Evolutionary conservation across 2,329 filamentous ascomycete species (phyloP).

Genomic region (Setomelanomma holmii): DNA sequence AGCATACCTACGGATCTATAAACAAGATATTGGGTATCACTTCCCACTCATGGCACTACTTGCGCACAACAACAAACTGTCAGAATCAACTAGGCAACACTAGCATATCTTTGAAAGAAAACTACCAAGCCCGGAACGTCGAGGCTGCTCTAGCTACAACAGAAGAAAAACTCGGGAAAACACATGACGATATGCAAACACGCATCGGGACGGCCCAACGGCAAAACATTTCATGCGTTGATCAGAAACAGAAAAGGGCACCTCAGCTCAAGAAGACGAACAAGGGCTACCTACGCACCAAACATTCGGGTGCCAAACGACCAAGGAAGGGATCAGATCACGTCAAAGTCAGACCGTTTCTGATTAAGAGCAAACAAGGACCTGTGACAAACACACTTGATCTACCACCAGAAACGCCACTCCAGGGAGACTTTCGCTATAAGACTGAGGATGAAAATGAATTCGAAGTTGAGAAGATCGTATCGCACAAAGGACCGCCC

Average conservation of each 20-base stretch:
- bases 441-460: not conserved
- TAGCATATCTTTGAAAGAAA: constrained; percentile 14
- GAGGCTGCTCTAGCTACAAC: not conserved
- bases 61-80: constrained; percentile 4
- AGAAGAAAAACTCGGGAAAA: constrained; percentile 8
- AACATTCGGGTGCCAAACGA: constrained; percentile 2
- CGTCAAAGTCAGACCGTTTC: constrained; percentile 11
- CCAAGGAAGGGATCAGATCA: constrained; percentile 2
- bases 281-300: constrained; percentile 7
- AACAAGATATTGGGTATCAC: constrained; percentile 5
- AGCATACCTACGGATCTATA: not conserved
- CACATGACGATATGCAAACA: constrained; percentile 3
- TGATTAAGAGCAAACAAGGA: not conserved
- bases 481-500: too few species aligned
- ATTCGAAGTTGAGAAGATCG: not conserved
- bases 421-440: constrained; percentile 7
- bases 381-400: constrained; percentile 4
- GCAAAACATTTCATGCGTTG: constrained; percentile 5
- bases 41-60: constrained; percentile 5
- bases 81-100: constrained; percentile 7
- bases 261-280: constrained; percentile 4
- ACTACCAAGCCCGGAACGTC: constrained; percentile 3
- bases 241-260: constrained; percentile 9
- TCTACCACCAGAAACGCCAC: constrained; percentile 1
- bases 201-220: constrained; percentile 4